Conservation (phyloP, 73 alveolate genomes). For the Blepharisma japonicum region DNA sequence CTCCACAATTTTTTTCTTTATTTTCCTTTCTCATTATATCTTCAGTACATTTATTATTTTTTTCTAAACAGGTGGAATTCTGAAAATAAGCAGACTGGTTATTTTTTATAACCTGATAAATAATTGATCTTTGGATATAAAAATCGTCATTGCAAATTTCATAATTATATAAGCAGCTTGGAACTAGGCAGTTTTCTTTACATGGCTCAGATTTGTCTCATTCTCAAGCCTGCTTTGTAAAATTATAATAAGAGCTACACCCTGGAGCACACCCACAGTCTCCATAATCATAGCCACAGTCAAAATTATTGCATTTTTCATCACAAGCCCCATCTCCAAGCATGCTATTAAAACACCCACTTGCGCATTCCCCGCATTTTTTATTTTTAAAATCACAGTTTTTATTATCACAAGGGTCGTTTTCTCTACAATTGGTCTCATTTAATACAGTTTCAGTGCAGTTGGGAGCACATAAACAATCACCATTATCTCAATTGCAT, state of each 20-base stretch:
- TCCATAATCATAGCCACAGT: neutral
- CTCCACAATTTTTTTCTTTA: neutral
- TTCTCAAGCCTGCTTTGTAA: neutral
- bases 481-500: slow-evolving; percentile 7
- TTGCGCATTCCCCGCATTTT: neutral
- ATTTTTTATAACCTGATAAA: neutral
- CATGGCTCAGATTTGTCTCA: slow-evolving; percentile 5
- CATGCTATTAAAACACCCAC: neutral
- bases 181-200: neutral
- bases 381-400: slow-evolving; percentile 6
- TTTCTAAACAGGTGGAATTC: neutral
- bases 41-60: neutral
- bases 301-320: neutral
- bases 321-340: slow-evolving; percentile 23
- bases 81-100: neutral
- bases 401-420: slow-evolving; percentile 18
- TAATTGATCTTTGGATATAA: neutral
- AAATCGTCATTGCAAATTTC: neutral
- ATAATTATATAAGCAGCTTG: slow-evolving; percentile 2
- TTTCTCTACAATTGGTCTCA: neutral
- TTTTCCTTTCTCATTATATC: neutral
- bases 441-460: neutral
- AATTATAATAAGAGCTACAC: neutral
- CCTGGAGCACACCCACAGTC: slow-evolving; percentile 26
- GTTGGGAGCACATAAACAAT: neutral